phyloP scores from a whole-genome alignment of 441 rosid species.

The Corymbia citriodora region DNA sequence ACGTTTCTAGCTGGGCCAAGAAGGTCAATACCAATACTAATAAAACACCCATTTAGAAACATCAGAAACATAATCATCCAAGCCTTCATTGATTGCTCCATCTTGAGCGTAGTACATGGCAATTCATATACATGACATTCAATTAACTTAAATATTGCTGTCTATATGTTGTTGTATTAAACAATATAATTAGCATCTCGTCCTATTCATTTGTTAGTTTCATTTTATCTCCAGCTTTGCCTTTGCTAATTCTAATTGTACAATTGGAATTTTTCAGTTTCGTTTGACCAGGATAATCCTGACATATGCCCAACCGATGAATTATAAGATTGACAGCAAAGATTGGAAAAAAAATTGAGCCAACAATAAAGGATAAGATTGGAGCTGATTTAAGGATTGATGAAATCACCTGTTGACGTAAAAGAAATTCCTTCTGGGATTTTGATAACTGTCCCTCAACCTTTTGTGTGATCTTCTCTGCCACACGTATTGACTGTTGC shows the following conservation, averaged over 20 bases:
- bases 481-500: constrained; percentile 98
- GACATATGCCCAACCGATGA: background rate
- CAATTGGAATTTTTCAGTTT: background rate
- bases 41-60: background rate
- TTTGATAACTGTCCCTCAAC: constrained; percentile 98
- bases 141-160: background rate
- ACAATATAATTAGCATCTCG: background rate
- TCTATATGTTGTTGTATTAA: background rate
- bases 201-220: background rate
- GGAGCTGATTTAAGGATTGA: constrained; percentile 5
- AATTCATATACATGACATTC: background rate
- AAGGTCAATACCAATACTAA: background rate
- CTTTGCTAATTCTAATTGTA: background rate
- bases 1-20: background rate
- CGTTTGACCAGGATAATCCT: background rate
- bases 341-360: background rate
- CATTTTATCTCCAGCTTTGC: background rate
- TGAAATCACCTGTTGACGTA: constrained; percentile 92
- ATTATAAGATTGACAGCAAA: background rate
- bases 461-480: constrained; percentile 97
- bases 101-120: background rate
- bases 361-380: background rate
- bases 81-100: background rate
- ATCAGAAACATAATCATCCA: background rate
- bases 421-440: constrained; percentile 98